A percentile compares a stretch with the other conserved stretches of the same genome.
phyloP scores from a whole-genome alignment of 768 basidiomycete species.

The Mycena belliarum region DNA sequence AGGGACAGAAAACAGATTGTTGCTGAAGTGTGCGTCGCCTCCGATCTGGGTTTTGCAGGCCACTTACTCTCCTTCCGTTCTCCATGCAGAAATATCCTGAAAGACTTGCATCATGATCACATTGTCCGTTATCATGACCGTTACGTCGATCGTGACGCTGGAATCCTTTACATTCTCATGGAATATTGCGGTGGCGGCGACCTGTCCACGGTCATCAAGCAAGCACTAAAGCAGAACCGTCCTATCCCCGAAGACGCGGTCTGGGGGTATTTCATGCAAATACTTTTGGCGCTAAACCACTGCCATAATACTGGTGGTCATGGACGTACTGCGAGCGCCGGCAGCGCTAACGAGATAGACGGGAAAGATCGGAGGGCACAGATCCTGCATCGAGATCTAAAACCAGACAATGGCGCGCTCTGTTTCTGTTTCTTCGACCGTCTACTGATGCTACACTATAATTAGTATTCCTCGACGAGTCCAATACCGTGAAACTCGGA shows the following conservation, averaged over 20 bases:
- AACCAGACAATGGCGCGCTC: conserved; percentile 90
- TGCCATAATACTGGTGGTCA: conserved; percentile 84
- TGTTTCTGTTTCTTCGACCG: background rate
- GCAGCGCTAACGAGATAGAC: conserved; percentile 35
- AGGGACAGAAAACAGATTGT: conserved; percentile 96
- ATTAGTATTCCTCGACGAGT: conserved; percentile 86
- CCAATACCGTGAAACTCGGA: conserved; percentile 88
- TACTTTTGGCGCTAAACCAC: conserved; percentile 83
- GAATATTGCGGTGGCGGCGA: conserved; percentile 99
- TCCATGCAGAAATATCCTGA: conserved; percentile 82
- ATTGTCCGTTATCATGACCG: conserved; percentile 96
- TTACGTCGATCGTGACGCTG: conserved; percentile 84
- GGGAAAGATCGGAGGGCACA: conserved; percentile 62
- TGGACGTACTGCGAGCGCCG: conserved; percentile 46
- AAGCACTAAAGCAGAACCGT: conserved; percentile 63
- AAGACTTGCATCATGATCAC: conserved; percentile 92
- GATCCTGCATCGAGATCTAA: conserved; percentile 92
- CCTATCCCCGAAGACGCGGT: conserved; percentile 89
- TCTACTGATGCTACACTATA: background rate
- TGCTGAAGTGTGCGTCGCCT: conserved; percentile 95
- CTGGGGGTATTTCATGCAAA: conserved; percentile 96
- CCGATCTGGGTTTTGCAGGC: conserved; percentile 14
- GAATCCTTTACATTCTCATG: conserved; percentile 97
- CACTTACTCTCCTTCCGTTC: conserved; percentile 1
- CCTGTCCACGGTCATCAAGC: conserved; percentile 84